A percentile compares a stretch with the other conserved stretches of the same genome.
Evolutionary conservation across 257 asterid genomes (phyloP).

Genomic region (Scutellaria baicalensis): DNA sequence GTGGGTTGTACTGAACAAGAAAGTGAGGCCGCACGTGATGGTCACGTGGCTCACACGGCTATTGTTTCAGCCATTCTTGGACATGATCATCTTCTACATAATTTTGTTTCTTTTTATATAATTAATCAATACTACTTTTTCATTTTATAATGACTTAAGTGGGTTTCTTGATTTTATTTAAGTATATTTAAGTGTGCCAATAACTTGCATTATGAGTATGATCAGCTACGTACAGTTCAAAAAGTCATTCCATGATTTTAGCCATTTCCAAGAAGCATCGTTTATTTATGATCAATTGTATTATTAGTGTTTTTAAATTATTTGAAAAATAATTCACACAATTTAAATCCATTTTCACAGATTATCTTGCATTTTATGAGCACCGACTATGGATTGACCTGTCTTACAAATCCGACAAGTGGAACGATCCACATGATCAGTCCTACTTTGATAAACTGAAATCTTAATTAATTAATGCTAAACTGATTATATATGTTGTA

Average conservation of each 20-base stretch:
- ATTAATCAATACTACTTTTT: no score
- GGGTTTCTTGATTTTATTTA: neutral
- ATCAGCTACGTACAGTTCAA: neutral
- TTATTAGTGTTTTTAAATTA: no score
- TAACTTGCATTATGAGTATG: neutral
- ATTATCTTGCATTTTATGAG: no score
- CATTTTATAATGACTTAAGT: neutral
- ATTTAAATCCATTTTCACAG: no score
- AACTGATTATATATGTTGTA: neutral
- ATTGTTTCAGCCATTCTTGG: conserved; percentile 10
- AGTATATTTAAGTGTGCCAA: neutral
- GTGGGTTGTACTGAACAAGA: conserved; percentile 30
- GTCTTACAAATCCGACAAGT: no score
- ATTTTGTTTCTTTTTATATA: neutral
- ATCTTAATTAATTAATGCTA: no score
- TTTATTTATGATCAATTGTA: neutral
- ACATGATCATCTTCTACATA: neutral
- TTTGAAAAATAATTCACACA: no score
- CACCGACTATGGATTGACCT: no score
- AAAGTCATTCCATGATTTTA: neutral
- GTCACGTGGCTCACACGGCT: conserved; percentile 33
- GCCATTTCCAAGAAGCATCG: neutral
- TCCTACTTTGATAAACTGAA: no score
- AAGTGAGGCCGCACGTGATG: conserved; percentile 57
- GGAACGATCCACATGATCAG: no score